phyloP scores from a whole-genome alignment of 2,329 filamentous ascomycete species.

The Epichloe brachyelytri region DNA sequence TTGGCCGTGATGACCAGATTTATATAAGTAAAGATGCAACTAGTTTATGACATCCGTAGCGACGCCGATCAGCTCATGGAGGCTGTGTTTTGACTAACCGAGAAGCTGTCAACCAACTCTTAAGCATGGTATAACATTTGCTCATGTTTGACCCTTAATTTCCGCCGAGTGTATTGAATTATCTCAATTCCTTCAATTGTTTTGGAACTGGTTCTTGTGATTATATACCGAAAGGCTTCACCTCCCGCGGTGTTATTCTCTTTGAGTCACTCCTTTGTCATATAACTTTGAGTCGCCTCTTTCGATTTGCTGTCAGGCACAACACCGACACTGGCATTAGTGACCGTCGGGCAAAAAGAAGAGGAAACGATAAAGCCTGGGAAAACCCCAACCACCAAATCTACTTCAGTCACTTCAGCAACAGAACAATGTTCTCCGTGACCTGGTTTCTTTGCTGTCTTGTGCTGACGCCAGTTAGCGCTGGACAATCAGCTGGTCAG shows the following conservation, averaged over 20 bases:
- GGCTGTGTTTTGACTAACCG: background rate
- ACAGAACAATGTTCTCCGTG: background rate
- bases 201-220: background rate
- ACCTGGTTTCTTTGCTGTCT: constrained; percentile 1
- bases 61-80: background rate
- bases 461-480: background rate
- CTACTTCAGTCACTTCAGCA: background rate
- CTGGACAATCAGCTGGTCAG: background rate
- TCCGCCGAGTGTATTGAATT: background rate
- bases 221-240: no score
- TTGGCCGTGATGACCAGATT: no score
- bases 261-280: no score
- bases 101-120: background rate
- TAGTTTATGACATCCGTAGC: background rate
- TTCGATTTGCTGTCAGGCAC: background rate
- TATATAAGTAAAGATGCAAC: no score
- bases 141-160: background rate
- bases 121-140: background rate
- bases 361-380: background rate
- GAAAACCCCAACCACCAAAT: background rate
- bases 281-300: background rate
- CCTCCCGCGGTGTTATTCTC: no score
- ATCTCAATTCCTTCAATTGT: background rate
- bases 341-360: no score
- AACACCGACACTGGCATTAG: no score